A percentile compares a stretch with the other conserved stretches of the same genome.
Conservation (phyloP, 805 yeast genomes). For the Saitoella complicata region DNA sequence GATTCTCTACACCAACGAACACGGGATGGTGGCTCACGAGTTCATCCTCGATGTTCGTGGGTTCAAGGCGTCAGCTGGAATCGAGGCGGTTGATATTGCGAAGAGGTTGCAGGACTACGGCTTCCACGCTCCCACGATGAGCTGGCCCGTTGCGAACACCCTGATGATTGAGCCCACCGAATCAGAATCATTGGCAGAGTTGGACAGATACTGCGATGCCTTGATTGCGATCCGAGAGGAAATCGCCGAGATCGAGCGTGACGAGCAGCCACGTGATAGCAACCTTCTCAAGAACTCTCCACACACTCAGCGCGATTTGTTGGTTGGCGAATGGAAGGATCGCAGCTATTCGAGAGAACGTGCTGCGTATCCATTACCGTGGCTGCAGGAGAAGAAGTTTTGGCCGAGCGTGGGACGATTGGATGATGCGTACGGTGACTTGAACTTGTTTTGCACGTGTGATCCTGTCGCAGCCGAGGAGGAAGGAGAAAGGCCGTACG, state of each 20-base stretch:
- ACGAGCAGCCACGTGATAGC: slow-evolving; percentile 42
- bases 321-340: slow-evolving; percentile 50
- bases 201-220: slow-evolving; percentile 80
- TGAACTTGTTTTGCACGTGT: slow-evolving; percentile 84
- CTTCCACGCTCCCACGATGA: slow-evolving; percentile 97
- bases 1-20: slow-evolving; percentile 51
- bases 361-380: slow-evolving; percentile 85
- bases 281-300: slow-evolving; percentile 77
- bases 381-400: slow-evolving; percentile 56
- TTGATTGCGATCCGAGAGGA: slow-evolving; percentile 70
- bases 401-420: slow-evolving; percentile 94
- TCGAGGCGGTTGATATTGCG: slow-evolving; percentile 93
- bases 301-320: slow-evolving; percentile 68
- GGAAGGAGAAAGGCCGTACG: too few species aligned
- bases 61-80: slow-evolving; percentile 51
- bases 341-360: slow-evolving; percentile 84
- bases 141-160: slow-evolving; percentile 96
- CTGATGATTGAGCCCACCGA: slow-evolving; percentile 98
- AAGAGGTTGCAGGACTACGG: slow-evolving; percentile 96
- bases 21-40: slow-evolving; percentile 87
- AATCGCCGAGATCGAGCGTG: slow-evolving; percentile 54
- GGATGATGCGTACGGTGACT: slow-evolving; percentile 89
- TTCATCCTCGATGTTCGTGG: slow-evolving; percentile 83
- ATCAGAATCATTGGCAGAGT: slow-evolving; percentile 73
- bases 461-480: slow-evolving; percentile 14